These are phyloP conservation scores for Trametes sanguinea DNA, from an alignment of 768 basidiomycete species.

Conservation along the genomic window DNA sequence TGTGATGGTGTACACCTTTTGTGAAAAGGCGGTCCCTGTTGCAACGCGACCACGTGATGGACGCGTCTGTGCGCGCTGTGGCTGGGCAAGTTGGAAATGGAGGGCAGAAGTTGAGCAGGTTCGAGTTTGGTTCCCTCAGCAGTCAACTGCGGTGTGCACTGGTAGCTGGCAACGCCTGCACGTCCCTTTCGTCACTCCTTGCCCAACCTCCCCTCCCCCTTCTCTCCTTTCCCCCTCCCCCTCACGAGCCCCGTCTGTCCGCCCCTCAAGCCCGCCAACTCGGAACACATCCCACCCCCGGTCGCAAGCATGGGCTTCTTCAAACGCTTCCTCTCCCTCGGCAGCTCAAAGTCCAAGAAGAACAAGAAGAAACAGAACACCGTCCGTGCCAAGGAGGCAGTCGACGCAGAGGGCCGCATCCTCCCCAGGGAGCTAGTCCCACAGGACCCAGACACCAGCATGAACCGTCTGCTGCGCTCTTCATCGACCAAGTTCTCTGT, in stretches of 20 bases:
- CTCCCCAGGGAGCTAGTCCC: slow-evolving; percentile 22
- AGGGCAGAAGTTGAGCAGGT: neutral
- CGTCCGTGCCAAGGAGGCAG: slow-evolving; percentile 25
- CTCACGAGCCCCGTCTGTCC: neutral
- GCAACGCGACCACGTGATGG: slow-evolving; percentile 1
- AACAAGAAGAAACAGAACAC: slow-evolving; percentile 34
- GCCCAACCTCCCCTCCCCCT: neutral
- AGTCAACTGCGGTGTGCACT: no score
- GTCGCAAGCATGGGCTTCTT: slow-evolving; percentile 59
- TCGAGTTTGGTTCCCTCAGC: neutral
- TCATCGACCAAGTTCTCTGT: slow-evolving; percentile 68
- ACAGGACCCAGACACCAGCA: slow-evolving; percentile 47
- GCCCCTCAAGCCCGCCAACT: neutral
- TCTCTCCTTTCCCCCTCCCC: neutral
- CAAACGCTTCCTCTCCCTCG: slow-evolving; percentile 68
- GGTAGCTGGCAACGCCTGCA: neutral
- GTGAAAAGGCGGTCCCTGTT: no score
- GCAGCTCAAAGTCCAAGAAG: slow-evolving; percentile 62
- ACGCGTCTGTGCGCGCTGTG: slow-evolving; percentile 4
- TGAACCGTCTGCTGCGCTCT: slow-evolving; percentile 61
- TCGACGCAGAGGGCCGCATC: slow-evolving; percentile 29
- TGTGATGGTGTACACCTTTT: no score
- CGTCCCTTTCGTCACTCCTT: neutral
- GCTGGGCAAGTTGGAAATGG: neutral
- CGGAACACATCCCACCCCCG: neutral